These are phyloP conservation scores for Chytriomyces confervae DNA, from an alignment of 192 early-diverging fungal species.

Conservation along the genomic window DNA sequence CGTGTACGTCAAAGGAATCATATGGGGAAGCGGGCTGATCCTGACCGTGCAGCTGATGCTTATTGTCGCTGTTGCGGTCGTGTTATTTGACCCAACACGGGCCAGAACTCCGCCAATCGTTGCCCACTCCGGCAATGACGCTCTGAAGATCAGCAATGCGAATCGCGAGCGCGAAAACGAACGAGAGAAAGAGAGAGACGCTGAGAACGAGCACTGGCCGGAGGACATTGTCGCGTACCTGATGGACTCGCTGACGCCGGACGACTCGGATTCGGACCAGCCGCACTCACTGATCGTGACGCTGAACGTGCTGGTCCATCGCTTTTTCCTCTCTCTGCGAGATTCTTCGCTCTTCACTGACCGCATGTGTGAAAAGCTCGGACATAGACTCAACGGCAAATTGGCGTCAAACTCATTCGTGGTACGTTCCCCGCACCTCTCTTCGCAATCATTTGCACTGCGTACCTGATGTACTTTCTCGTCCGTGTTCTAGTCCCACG, in stretches of 20 bases:
- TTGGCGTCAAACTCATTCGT: constrained; percentile 56
- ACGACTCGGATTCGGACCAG: not conserved
- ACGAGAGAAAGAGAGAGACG: constrained; percentile 7
- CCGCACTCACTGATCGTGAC: not conserved
- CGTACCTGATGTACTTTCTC: not conserved
- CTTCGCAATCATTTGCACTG: not conserved
- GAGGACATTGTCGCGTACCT: constrained; percentile 50
- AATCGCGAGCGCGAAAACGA: constrained; percentile 22
- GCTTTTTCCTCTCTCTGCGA: constrained; percentile 59
- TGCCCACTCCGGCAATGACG: not conserved
- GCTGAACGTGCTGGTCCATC: constrained; percentile 52
- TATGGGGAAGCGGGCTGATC: constrained; percentile 42
- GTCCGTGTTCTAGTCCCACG: constrained; percentile 37
- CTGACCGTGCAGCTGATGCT: constrained; percentile 37
- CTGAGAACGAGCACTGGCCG: constrained; percentile 51
- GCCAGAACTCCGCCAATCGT: constrained; percentile 21
- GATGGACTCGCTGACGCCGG: constrained; percentile 35
- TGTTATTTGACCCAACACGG: constrained; percentile 43
- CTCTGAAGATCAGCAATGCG: not conserved
- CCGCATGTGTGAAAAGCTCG: constrained; percentile 41
- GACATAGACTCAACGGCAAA: constrained; percentile 55
- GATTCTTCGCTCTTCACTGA: constrained; percentile 50
- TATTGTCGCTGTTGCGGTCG: constrained; percentile 14
- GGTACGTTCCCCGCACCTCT: constrained; percentile 15
- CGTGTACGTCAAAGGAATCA: constrained; percentile 41